A percentile compares a stretch with the other conserved stretches of the same genome.
phyloP scores from a whole-genome alignment of 331 rosid species.

The Saraca asoca region DNA sequence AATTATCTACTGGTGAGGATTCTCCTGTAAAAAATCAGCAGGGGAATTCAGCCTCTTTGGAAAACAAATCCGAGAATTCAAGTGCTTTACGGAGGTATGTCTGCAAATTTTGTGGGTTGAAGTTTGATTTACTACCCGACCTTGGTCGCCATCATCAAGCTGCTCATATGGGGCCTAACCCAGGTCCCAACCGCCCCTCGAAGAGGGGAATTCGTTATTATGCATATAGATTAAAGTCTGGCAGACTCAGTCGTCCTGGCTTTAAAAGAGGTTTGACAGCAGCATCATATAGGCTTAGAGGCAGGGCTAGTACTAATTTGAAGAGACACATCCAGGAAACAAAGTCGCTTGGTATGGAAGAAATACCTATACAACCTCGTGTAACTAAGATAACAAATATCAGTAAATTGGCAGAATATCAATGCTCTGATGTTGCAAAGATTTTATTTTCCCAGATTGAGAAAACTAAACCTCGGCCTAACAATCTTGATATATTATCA shows the following conservation, averaged over 20 bases:
- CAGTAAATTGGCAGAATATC: constrained; percentile 62
- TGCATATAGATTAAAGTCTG: constrained; percentile 83
- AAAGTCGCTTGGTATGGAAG: constrained; percentile 58
- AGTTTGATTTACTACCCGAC: constrained; percentile 95
- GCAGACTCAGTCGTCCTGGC: constrained; percentile 90
- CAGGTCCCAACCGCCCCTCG: constrained; percentile 60
- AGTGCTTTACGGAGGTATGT: constrained; percentile 63
- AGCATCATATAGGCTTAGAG: constrained; percentile 78
- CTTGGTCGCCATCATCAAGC: constrained; percentile 99
- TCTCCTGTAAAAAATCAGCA: constrained; percentile 61
- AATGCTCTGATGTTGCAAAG: constrained; percentile 80
- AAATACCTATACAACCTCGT: constrained; percentile 41
- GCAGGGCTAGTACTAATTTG: constrained; percentile 69
- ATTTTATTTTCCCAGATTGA: constrained; percentile 85
- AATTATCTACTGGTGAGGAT: constrained; percentile 53
- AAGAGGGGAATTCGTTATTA: constrained; percentile 86
- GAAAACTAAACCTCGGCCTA: constrained; percentile 79
- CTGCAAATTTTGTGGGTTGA: constrained; percentile 96
- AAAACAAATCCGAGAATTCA: constrained; percentile 55
- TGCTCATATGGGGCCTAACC: constrained; percentile 91
- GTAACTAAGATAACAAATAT: constrained; percentile 52
- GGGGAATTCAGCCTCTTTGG: constrained; percentile 52
- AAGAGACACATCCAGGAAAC: constrained; percentile 75
- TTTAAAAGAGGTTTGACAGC: constrained; percentile 74
- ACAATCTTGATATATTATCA: constrained; percentile 69